phyloP scores from a whole-genome alignment of 257 asterid species.

The Nemophila menziesii region DNA sequence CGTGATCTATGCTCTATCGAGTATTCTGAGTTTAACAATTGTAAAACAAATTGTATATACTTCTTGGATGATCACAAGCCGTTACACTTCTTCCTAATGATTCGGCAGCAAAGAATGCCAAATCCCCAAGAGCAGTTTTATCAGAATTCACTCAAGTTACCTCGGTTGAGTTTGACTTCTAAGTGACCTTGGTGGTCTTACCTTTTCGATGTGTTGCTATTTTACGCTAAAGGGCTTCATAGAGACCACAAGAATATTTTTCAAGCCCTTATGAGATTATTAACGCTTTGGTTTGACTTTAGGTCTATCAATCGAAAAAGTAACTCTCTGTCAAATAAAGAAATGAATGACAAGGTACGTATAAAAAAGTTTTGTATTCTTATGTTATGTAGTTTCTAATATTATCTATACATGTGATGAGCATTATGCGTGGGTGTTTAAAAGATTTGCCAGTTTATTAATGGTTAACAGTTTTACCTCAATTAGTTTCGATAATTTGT shows the following conservation, averaged over 20 bases:
- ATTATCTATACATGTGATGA: slow-evolving; percentile 42
- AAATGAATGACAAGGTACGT: slow-evolving; percentile 67
- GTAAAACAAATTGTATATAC: too few species aligned
- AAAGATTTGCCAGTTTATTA: slow-evolving; percentile 90
- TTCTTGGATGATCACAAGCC: too few species aligned
- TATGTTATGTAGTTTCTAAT: not conserved
- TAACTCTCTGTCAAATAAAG: slow-evolving; percentile 44
- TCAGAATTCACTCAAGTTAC: slow-evolving; percentile 33
- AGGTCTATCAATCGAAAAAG: slow-evolving; percentile 54
- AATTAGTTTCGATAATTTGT: slow-evolving; percentile 92
- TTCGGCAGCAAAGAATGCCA: slow-evolving; percentile 58
- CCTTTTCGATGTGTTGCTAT: slow-evolving; percentile 80
- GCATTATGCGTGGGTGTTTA: slow-evolving; percentile 86
- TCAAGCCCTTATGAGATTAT: slow-evolving; percentile 92
- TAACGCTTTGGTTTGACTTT: slow-evolving; percentile 93
- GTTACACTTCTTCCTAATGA: slow-evolving; percentile 85
- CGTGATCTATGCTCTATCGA: slow-evolving; percentile 88
- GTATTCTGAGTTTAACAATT: slow-evolving; percentile 89
- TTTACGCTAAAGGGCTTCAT: slow-evolving; percentile 88
- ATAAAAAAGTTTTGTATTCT: slow-evolving; percentile 1
- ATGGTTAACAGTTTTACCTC: slow-evolving; percentile 94
- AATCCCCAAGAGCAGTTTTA: slow-evolving; percentile 36
- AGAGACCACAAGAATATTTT: slow-evolving; percentile 90
- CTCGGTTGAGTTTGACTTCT: slow-evolving; percentile 38
- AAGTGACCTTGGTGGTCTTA: slow-evolving; percentile 77